phyloP scores from a whole-genome alignment of 129 eudicot species.

The Escallonia rubra region DNA sequence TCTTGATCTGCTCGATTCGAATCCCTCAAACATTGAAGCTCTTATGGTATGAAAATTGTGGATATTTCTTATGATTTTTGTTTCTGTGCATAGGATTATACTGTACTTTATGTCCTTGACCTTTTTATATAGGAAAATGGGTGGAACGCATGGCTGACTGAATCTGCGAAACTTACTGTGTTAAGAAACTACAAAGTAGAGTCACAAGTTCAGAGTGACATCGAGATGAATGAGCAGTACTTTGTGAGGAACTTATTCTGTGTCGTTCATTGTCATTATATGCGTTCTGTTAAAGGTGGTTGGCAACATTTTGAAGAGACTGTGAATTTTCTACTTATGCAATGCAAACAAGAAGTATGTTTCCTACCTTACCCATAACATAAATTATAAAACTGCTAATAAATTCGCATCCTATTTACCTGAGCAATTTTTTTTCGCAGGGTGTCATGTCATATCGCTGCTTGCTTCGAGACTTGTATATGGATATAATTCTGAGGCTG shows the following conservation, averaged over 20 bases:
- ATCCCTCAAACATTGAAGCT: constrained; percentile 83
- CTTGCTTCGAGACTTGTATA: constrained; percentile 79
- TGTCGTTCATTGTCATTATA: constrained; percentile 71
- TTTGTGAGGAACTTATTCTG: constrained; percentile 53
- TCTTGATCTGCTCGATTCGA: constrained; percentile 90
- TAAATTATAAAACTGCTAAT: background rate
- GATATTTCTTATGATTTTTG: background rate
- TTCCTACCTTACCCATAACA: constrained; percentile 7
- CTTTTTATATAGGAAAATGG: constrained; percentile 63
- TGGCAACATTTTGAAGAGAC: constrained; percentile 98
- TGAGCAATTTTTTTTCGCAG: constrained; percentile 30
- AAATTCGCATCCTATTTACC: background rate
- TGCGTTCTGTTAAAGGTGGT: constrained; percentile 79
- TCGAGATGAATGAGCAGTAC: constrained; percentile 52
- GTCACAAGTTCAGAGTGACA: constrained; percentile 26
- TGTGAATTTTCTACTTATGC: constrained; percentile 71
- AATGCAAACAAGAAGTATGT: constrained; percentile 57
- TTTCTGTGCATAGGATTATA: background rate
- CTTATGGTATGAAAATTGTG: constrained; percentile 51
- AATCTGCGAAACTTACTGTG: constrained; percentile 73
- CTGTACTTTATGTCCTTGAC: constrained; percentile 2
- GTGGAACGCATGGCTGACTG: constrained; percentile 84
- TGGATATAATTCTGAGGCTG: constrained; percentile 60
- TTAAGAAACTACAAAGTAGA: constrained; percentile 58
- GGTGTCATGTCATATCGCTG: constrained; percentile 55